These are phyloP conservation scores for Abrus pulchellus DNA, from an alignment of 306 rosid genomes.

Conservation along the genomic window DNA sequence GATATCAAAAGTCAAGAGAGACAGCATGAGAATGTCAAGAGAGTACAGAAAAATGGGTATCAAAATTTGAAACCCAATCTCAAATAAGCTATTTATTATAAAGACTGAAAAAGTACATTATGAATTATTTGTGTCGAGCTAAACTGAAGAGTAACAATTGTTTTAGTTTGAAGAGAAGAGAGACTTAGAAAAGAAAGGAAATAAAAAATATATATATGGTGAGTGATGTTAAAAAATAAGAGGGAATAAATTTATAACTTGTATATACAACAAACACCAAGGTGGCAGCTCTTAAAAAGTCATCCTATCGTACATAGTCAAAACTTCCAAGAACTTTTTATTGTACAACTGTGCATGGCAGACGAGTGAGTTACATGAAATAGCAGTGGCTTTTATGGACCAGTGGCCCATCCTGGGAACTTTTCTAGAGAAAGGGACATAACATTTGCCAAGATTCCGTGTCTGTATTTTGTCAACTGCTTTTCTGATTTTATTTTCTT, in stretches of 20 bases:
- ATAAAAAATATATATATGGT: too few species aligned
- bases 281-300: not conserved
- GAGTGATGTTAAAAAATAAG: too few species aligned
- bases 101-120: not conserved
- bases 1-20: too few species aligned
- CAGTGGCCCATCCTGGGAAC: not conserved
- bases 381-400: not conserved
- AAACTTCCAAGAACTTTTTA: not conserved
- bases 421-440: conserved; percentile 7
- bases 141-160: not conserved
- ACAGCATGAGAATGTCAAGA: too few species aligned
- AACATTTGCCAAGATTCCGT: not conserved
- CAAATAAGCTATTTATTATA: too few species aligned
- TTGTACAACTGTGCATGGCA: not conserved
- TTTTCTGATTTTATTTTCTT: conserved; percentile 20
- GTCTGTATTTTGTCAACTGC: conserved; percentile 14
- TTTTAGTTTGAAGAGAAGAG: too few species aligned
- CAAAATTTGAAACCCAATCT: too few species aligned
- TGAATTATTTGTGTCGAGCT: not conserved
- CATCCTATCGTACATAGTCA: not conserved
- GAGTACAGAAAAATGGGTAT: too few species aligned
- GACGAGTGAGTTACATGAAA: not conserved
- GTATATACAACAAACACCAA: not conserved
- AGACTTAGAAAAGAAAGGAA: too few species aligned
- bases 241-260: too few species aligned